phyloP scores from a whole-genome alignment of 176 grass and related monocot genomes.

The Cocos nucifera region DNA sequence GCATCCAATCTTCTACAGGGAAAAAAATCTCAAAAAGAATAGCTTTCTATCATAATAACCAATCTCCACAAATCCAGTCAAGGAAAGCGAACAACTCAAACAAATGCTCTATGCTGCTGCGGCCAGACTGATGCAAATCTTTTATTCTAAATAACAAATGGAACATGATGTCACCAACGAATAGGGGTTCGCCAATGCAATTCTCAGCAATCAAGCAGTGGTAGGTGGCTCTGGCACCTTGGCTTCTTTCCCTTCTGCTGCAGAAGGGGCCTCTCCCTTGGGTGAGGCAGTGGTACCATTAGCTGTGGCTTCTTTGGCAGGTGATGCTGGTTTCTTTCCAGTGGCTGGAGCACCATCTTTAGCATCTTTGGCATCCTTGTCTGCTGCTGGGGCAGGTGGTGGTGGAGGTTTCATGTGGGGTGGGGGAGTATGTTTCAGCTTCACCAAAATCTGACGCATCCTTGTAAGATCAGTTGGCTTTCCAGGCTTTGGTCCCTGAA shows the following conservation, averaged over 20 bases:
- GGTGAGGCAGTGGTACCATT: background rate
- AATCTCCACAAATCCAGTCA: too few relatives aligned
- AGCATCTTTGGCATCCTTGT: slow-evolving; percentile 4
- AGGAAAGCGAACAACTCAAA: too few relatives aligned
- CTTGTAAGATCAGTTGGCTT: slow-evolving; percentile 18
- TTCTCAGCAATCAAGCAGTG: background rate
- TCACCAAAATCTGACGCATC: slow-evolving; percentile 13
- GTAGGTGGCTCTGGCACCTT: background rate
- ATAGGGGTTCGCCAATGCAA: too few relatives aligned
- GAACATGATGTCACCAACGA: too few relatives aligned
- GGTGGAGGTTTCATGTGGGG: slow-evolving; percentile 16
- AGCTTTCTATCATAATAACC: too few relatives aligned
- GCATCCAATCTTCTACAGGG: too few relatives aligned
- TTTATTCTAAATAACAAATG: too few relatives aligned
- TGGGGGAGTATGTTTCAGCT: slow-evolving; percentile 13
- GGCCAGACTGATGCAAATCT: too few relatives aligned
- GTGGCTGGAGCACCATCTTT: slow-evolving; percentile 1
- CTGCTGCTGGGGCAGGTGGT: background rate
- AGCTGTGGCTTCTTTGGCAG: slow-evolving; percentile 1
- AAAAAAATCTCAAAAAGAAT: too few relatives aligned
- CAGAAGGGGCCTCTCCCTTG: background rate
- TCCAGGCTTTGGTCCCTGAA: slow-evolving; percentile 18
- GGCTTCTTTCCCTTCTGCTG: background rate
- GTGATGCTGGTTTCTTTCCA: background rate
- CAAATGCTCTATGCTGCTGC: too few relatives aligned